phyloP scores from a whole-genome alignment of 228 moss, liverwort and hornwort genomes.

The Sphagnum magellanicum region DNA sequence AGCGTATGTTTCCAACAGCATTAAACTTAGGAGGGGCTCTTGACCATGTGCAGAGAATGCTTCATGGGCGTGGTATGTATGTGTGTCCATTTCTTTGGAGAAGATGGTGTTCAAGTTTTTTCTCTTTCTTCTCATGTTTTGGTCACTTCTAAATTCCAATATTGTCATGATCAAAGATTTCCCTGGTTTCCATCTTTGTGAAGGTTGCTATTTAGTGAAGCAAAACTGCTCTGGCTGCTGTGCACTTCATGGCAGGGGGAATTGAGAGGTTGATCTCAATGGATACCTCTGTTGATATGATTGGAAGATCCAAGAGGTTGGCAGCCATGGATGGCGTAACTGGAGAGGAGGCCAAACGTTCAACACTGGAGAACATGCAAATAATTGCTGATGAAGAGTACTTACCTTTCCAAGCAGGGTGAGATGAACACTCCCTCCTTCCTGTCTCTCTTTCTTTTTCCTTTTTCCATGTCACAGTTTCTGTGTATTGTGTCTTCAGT shows the following conservation, averaged over 20 bases:
- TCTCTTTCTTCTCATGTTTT: neutral
- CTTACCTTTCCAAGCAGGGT: constrained; percentile 75
- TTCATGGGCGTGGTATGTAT: constrained; percentile 68
- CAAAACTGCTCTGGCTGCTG: neutral
- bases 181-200: neutral
- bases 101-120: neutral
- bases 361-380: constrained; percentile 35
- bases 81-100: no score
- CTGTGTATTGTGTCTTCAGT: neutral
- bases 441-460: neutral
- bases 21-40: constrained; percentile 91
- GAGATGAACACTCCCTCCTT: neutral
- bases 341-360: constrained; percentile 13
- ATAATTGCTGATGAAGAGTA: constrained; percentile 90
- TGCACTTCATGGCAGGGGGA: constrained; percentile 40
- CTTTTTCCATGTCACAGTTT: neutral
- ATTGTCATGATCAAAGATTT: neutral
- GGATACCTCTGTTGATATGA: constrained; percentile 91
- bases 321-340: constrained; percentile 34
- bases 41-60: constrained; percentile 75
- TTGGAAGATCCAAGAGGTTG: constrained; percentile 42
- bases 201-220: neutral
- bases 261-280: constrained; percentile 72
- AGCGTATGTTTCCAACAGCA: constrained; percentile 75
- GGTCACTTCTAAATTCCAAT: neutral